Conservation (phyloP, 164 flowering plant species). For the Hamamelis virginiana region DNA sequence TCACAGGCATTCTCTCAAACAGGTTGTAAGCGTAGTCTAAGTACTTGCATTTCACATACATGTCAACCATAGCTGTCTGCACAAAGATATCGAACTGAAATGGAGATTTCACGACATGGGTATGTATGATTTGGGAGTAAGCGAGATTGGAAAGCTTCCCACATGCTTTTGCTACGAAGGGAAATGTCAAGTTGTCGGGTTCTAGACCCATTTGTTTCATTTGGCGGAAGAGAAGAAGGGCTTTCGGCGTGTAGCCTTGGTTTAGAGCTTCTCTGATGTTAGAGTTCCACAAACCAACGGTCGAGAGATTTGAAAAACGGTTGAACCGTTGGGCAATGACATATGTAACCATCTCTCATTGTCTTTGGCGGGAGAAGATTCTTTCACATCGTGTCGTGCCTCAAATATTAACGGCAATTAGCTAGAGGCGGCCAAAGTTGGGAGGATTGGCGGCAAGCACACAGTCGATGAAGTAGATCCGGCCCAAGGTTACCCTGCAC, state of each 20-base stretch:
- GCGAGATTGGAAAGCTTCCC: slow-evolving; percentile 35
- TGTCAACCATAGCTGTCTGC: slow-evolving; percentile 46
- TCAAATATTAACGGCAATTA: too few species aligned
- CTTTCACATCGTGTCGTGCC: too few species aligned
- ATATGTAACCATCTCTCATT: slow-evolving; percentile 3
- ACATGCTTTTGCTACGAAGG: slow-evolving; percentile 61
- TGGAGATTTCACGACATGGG: slow-evolving; percentile 54
- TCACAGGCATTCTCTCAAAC: slow-evolving; percentile 51
- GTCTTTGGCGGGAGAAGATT: background rate
- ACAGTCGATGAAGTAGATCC: too few species aligned
- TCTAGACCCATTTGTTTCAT: slow-evolving; percentile 40
- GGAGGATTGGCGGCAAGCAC: too few species aligned
- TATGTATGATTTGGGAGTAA: slow-evolving; percentile 41
- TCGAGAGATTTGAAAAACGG: slow-evolving; percentile 25
- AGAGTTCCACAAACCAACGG: slow-evolving; percentile 41
- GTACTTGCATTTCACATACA: slow-evolving; percentile 43
- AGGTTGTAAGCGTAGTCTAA: slow-evolving; percentile 28
- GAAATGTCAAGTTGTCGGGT: slow-evolving; percentile 62
- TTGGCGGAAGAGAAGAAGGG: slow-evolving; percentile 49
- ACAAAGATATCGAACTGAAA: slow-evolving; percentile 40
- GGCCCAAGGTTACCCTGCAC: too few species aligned
- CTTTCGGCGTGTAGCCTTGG: slow-evolving; percentile 28
- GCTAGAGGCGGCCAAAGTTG: too few species aligned
- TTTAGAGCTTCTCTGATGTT: slow-evolving; percentile 39
- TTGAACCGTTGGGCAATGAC: slow-evolving; percentile 15